phyloP scores from a whole-genome alignment of 108 stramenopile genomes.

The Fragilaria crotonensis region DNA sequence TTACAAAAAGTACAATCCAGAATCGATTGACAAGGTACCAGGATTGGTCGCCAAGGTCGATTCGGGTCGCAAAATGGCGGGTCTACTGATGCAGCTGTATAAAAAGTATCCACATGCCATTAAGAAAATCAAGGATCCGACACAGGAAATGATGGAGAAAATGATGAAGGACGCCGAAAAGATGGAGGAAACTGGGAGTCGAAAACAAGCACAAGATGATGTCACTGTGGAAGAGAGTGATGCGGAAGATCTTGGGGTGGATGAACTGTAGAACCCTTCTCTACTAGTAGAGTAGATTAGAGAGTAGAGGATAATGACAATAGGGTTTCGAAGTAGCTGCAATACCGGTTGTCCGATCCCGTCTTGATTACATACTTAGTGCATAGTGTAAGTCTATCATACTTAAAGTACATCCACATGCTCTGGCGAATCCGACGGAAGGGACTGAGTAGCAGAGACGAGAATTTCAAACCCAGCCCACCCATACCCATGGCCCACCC shows the following conservation, averaged over 20 bases:
- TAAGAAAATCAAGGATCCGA: constrained; percentile 23
- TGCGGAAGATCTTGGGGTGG: not conserved
- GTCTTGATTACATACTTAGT: too few relatives aligned
- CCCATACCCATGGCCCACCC: too few relatives aligned
- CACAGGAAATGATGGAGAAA: constrained; percentile 18
- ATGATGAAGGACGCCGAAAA: constrained; percentile 13
- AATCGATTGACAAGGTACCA: constrained; percentile 28
- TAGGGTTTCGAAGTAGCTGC: too few relatives aligned
- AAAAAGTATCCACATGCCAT: constrained; percentile 40
- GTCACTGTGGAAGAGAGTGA: not conserved
- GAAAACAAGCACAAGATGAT: not conserved
- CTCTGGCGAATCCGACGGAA: too few relatives aligned
- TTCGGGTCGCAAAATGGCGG: constrained; percentile 23
- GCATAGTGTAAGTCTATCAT: too few relatives aligned
- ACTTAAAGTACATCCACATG: too few relatives aligned
- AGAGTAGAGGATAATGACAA: too few relatives aligned
- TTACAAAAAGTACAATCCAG: constrained; percentile 41
- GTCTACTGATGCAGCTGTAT: constrained; percentile 27
- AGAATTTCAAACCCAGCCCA: too few relatives aligned
- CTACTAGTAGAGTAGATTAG: not conserved
- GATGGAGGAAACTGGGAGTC: not conserved
- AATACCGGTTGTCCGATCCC: too few relatives aligned
- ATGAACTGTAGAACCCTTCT: not conserved
- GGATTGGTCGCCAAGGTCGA: constrained; percentile 35
- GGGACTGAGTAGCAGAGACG: too few relatives aligned